A percentile compares a stretch with the other conserved stretches of the same genome.
Evolutionary conservation across 139 green algal genomes (phyloP).

Genomic region (Coccomyxa sp.): DNA sequence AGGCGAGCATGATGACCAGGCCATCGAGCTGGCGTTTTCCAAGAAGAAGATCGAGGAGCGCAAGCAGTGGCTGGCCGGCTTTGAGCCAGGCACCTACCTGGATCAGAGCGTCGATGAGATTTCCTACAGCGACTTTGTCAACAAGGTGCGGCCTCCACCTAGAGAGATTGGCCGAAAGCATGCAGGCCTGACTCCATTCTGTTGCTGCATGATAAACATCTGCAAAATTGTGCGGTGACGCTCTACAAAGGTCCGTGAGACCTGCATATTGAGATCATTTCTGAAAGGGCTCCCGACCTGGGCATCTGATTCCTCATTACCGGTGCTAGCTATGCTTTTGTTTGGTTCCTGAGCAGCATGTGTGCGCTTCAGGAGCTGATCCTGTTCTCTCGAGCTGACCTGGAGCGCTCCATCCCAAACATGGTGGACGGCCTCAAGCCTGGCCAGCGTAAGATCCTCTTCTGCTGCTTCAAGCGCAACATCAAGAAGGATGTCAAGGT

Average conservation of each 20-base stretch:
- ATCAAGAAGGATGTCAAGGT: conserved; percentile 92
- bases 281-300: no score
- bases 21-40: conserved; percentile 96
- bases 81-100: conserved; percentile 87
- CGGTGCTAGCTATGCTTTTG: no score
- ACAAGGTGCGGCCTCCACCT: conserved; percentile 55
- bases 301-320: no score
- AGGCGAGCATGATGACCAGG: conserved; percentile 70
- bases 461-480: conserved; percentile 96
- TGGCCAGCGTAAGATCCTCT: conserved; percentile 98
- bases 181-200: neutral
- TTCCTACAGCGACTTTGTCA: conserved; percentile 92
- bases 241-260: neutral
- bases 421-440: conserved; percentile 98
- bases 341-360: no score
- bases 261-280: no score
- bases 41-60: conserved; percentile 98
- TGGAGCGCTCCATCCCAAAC: conserved; percentile 94
- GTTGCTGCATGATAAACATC: no score
- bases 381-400: conserved; percentile 87
- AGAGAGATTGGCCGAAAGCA: neutral
- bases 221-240: neutral
- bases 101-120: conserved; percentile 80
- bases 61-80: conserved; percentile 89
- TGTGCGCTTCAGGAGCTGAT: conserved; percentile 74